Conservation (phyloP, 768 basidiomycete species). For the Hygrocybe coccinea region DNA sequence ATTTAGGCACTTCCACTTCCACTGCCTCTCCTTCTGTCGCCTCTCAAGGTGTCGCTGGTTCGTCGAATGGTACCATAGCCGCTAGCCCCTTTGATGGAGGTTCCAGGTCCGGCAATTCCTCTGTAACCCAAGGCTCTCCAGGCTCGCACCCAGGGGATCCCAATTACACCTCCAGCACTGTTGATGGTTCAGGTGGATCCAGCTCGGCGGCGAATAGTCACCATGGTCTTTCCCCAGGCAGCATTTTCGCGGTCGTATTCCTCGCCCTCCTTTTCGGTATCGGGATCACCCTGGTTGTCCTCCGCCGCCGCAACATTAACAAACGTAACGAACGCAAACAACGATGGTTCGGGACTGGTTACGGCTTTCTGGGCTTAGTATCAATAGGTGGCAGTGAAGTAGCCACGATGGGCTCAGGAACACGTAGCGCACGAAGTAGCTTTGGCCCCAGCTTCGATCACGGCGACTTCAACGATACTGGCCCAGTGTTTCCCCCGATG, state of each 20-base stretch:
- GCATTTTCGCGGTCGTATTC: not conserved
- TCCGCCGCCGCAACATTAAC: conserved; percentile 43
- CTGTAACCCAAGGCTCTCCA: not conserved
- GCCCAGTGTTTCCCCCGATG: conserved; percentile 41
- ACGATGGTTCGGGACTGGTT: conserved; percentile 42
- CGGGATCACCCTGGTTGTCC: conserved; percentile 30
- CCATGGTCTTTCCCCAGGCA: not conserved
- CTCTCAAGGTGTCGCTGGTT: not conserved
- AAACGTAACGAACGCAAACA: conserved; percentile 41
- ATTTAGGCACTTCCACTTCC: not conserved
- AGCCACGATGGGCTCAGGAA: conserved; percentile 17
- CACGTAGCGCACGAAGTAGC: conserved; percentile 47
- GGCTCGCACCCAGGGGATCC: not conserved
- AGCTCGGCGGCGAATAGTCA: not conserved
- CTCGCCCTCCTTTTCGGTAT: not conserved
- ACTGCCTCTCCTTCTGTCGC: not conserved
- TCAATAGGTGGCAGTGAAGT: conserved; percentile 13
- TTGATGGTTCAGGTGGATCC: not conserved
- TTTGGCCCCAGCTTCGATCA: conserved; percentile 61
- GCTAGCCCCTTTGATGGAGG: not conserved
- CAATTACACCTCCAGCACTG: not conserved
- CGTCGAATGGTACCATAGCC: not conserved
- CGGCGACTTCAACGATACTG: conserved; percentile 10
- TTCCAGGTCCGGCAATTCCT: not conserved
- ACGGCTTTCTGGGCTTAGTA: conserved; percentile 16